Conservation (phyloP, 768 basidiomycete genomes). For the Amanita polypyramis region DNA sequence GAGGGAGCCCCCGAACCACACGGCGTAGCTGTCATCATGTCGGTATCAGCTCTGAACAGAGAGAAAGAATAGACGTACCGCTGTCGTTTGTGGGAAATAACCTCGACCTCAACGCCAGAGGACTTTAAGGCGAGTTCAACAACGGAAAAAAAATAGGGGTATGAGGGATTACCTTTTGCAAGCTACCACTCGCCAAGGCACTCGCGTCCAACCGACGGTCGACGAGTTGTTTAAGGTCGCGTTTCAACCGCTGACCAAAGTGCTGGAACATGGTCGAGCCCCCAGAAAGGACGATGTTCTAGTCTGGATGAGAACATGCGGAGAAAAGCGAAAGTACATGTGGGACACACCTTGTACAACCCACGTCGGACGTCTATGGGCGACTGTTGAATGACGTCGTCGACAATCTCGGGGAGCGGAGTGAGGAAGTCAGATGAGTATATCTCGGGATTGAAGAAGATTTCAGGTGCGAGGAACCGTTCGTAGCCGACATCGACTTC, state of each 20-base stretch:
- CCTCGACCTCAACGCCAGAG: slow-evolving; percentile 94
- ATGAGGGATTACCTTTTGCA: slow-evolving; percentile 45
- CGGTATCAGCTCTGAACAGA: slow-evolving; percentile 8
- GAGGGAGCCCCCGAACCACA: slow-evolving; percentile 96
- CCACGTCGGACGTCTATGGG: slow-evolving; percentile 97
- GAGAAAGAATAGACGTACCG: slow-evolving; percentile 34
- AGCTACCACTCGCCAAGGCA: slow-evolving; percentile 61
- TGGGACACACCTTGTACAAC: slow-evolving; percentile 68
- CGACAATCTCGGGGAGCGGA: slow-evolving; percentile 92
- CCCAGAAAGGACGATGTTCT: slow-evolving; percentile 97
- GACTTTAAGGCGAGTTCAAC: slow-evolving; percentile 42
- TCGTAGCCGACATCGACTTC: slow-evolving; percentile 92
- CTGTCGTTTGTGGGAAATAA: slow-evolving; percentile 97
- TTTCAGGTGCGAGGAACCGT: slow-evolving; percentile 97
- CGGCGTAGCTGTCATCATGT: slow-evolving; percentile 55
- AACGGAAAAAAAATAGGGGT: slow-evolving; percentile 1
- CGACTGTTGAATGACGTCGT: slow-evolving; percentile 89
- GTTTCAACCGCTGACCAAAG: slow-evolving; percentile 93
- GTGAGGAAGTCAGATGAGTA: slow-evolving; percentile 96
- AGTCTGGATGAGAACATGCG: background rate
- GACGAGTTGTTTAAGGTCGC: slow-evolving; percentile 90
- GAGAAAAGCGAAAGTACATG: background rate
- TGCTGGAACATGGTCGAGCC: slow-evolving; percentile 99
- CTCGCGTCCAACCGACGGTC: slow-evolving; percentile 81
- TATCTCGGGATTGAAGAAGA: slow-evolving; percentile 99